Base-by-base conservation (phyloP, 805 yeast species). In the Metschnikowia gelsemii region DNA sequence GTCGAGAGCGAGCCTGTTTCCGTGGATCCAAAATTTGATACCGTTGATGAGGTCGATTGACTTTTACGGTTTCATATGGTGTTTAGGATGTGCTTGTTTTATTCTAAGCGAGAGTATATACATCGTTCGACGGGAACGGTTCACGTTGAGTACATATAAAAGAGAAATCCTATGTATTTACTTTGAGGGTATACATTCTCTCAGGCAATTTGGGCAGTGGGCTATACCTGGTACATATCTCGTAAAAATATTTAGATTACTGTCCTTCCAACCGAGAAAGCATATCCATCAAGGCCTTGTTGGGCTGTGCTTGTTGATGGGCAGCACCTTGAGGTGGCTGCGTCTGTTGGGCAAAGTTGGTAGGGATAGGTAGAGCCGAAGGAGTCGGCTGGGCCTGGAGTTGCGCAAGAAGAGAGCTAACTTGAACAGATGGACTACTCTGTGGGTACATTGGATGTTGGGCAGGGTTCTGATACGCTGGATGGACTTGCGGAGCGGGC, bases 231-330 rank as follows among this genome's bases (percentile, higher is more conserved):
- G 20, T 12, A 20, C 19, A 12, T n/a, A 18, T 26, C 17, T 27
- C 21, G 21, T 5, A 13, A 25, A 18, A 7, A 7, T 19, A 23
- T 54, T 13, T 18, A 9, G 12, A 20, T 24, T 30, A 59, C 48
- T 63, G 63, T 40, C 61, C 57, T 34, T 62, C 60, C 45, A 66
- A 57, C 42, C 68, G 54, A 6, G 70, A 62, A 38, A 66, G 60
- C 29, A 70, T 66, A 11, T 67, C 71, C 66, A 64, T 58, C 38
- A 66, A 50, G 2, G 66, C 53, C 27, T 55, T 45, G 31, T 47
- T 51, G 25, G 49, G 37, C 28, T 32, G 47, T 22, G 40, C 42
- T 26, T 43, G 48, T 18, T 36, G 47, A 25, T 42, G 56, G 14
- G 42, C 50, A 2, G 47, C 34, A 38, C n/a, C 30, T 23, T 32